Evolutionary conservation across 345 rosid species (phyloP), one percentile per base, ranked within the genome.

Genomic region (Conringia planisiliqua): DNA sequence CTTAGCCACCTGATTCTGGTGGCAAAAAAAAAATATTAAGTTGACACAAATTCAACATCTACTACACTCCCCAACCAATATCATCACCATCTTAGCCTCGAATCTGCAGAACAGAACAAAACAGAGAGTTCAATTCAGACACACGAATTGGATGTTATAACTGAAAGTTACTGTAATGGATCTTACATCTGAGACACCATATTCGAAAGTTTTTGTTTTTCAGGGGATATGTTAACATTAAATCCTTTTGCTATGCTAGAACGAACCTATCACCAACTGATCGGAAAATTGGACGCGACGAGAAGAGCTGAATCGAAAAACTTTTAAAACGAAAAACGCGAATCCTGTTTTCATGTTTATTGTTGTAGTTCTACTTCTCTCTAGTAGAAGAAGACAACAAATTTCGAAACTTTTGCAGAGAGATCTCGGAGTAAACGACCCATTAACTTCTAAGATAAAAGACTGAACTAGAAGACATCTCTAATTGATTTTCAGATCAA

Each of bases 11-110:
- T 0, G 59, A 44, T 30, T 56, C 47, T 16, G 43, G 55, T 51
- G 55, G 69, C 51, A 51, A 40, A 62, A 4, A 32, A 33, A 11
- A 47, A 22, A 35, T 32, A 32, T 35, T n/a, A 51, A 33, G 16
- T 14, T 69, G 65, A 70, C 60, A 62, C 52, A 22, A 44, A 69
- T 36, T 69, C 50, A 62, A 55, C 71, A 54, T 43, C 14, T 33
- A 54, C 50, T 70, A 69, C 35, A 62, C 17, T 24, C 14, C 10
- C 66, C 47, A 63, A 22, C 27, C n/a, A 22, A 50, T 5, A 39
- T 57, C 20, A 22, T 4, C 62, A 39, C 27, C 56, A 60, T 39
- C 22, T 48, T 24, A 18, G 30, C 14, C 12, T 22, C 40, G 24
- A 43, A 69, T 70, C 75, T 70, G 71, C 44, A 76, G 51, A 51